Conservation (phyloP, 164 flowering plant genomes). For the Nymphaea colorata region DNA sequence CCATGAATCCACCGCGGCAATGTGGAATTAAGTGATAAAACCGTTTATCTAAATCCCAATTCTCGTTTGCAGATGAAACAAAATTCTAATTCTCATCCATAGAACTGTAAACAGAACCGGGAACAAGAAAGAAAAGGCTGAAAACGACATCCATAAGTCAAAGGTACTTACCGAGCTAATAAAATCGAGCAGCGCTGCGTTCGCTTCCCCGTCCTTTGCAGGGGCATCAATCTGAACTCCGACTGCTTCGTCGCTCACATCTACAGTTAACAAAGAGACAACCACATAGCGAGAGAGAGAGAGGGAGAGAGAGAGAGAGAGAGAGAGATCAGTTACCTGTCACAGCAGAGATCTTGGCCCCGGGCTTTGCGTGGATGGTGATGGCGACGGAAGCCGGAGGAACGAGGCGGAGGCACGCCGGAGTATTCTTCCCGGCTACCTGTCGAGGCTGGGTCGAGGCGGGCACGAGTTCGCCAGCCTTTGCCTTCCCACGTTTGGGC, state of each 20-base stretch:
- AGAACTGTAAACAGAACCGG: background rate
- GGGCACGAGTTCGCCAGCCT: background rate
- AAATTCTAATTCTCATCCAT: no score
- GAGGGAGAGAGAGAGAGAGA: no score
- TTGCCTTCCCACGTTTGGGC: background rate
- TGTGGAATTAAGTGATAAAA: no score
- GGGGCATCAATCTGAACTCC: slow-evolving; percentile 97
- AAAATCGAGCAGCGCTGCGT: slow-evolving; percentile 80
- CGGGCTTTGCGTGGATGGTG: slow-evolving; percentile 94
- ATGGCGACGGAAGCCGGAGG: slow-evolving; percentile 78
- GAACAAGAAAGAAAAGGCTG: background rate
- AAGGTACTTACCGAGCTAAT: slow-evolving; percentile 57
- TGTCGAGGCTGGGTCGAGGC: background rate
- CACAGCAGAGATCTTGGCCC: slow-evolving; percentile 69
- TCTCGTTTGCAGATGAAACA: no score
- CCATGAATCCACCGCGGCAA: no score
- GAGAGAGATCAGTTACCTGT: slow-evolving; percentile 34
- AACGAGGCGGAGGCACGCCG: slow-evolving; percentile 51
- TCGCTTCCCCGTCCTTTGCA: slow-evolving; percentile 89
- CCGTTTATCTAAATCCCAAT: no score
- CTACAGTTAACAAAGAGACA: slow-evolving; percentile 18
- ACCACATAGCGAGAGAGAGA: background rate
- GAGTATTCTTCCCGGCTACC: slow-evolving; percentile 20
- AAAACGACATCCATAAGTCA: no score
- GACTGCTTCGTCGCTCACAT: slow-evolving; percentile 68